Conservation (phyloP, 768 basidiomycete species). For the Boletus bicolor region DNA sequence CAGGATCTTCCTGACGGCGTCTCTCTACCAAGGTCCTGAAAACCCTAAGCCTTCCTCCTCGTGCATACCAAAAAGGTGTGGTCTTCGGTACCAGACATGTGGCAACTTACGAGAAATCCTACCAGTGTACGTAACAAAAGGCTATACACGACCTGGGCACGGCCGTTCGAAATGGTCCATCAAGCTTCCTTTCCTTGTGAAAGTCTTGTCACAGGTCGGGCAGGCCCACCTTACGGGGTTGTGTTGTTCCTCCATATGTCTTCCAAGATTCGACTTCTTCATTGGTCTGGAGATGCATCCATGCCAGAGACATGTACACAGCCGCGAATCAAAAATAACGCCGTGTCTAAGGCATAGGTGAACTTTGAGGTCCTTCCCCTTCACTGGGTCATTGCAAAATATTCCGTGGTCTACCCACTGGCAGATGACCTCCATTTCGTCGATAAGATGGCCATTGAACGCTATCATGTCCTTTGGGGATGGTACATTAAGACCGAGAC, state of each 20-base stretch:
- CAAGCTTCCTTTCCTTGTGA: conserved; percentile 3
- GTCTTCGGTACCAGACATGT: no score
- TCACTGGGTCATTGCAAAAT: conserved; percentile 1
- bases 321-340: background rate
- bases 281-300: background rate
- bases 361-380: background rate
- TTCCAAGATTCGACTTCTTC: conserved; percentile 3
- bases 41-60: no score
- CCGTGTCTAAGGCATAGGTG: conserved; percentile 1
- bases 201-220: background rate
- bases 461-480: background rate
- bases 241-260: conserved; percentile 3
- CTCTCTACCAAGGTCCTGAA: no score
- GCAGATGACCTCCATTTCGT: background rate
- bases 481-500: background rate
- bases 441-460: background rate
- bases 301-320: background rate
- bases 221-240: background rate
- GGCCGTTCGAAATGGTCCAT: background rate
- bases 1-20: no score
- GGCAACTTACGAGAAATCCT: no score
- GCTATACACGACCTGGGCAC: background rate
- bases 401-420: background rate
- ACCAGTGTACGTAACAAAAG: background rate
- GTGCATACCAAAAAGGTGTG: no score